phyloP scores from a whole-genome alignment of 768 basidiomycete species.

The Suillus americanus region DNA sequence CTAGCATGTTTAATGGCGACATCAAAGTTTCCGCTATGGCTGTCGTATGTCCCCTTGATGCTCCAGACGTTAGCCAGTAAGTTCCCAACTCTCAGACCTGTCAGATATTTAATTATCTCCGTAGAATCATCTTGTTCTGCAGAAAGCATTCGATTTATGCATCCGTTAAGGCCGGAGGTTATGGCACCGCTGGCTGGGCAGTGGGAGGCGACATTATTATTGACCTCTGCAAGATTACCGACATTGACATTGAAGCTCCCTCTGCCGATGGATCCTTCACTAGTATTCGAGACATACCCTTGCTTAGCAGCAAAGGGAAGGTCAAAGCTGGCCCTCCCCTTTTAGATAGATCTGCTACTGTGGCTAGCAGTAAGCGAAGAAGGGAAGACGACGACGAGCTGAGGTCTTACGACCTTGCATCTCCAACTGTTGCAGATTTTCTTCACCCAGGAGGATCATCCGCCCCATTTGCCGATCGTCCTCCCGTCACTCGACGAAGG shows the following conservation, averaged over 20 bases:
- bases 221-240: constrained; percentile 70
- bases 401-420: constrained; percentile 56
- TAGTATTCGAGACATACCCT: constrained; percentile 56
- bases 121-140: constrained; percentile 73
- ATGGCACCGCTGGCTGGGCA: constrained; percentile 89
- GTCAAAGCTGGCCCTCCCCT: constrained; percentile 20
- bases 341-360: constrained; percentile 6
- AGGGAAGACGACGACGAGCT: constrained; percentile 55
- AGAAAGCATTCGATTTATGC: constrained; percentile 65
- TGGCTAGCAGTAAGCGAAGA: constrained; percentile 47
- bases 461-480: constrained; percentile 16
- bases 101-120: constrained; percentile 6
- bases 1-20: constrained; percentile 76
- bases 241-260: constrained; percentile 68
- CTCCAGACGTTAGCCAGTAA: constrained; percentile 80
- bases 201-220: constrained; percentile 84
- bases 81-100: constrained; percentile 24
- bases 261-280: constrained; percentile 53
- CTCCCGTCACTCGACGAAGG: constrained; percentile 21
- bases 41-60: constrained; percentile 73
- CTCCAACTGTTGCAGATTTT: constrained; percentile 51
- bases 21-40: constrained; percentile 58
- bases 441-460: constrained; percentile 28
- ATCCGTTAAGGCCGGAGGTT: constrained; percentile 88
- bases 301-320: constrained; percentile 58